Conservation (phyloP, 805 yeast genomes). For the Wickerhamomyces hampshirensis region DNA sequence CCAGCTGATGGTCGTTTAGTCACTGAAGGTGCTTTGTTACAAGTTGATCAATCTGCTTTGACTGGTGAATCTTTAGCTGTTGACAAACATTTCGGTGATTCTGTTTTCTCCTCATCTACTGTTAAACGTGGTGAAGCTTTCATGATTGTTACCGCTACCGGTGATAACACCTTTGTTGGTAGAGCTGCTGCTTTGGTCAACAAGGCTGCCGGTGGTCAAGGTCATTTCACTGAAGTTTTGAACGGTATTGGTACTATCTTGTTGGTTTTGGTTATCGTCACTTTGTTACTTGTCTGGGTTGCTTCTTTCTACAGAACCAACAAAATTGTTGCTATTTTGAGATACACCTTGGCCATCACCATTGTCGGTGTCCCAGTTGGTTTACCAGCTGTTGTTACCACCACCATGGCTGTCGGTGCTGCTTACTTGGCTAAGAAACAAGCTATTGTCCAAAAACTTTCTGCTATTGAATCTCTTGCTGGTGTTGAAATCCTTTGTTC, state of each 20-base stretch:
- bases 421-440: slow-evolving; percentile 96
- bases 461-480: slow-evolving; percentile 95
- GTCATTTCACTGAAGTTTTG: slow-evolving; percentile 96
- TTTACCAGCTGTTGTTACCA: slow-evolving; percentile 97
- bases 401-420: slow-evolving; percentile 99
- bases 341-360: slow-evolving; percentile 93
- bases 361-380: slow-evolving; percentile 98
- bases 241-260: slow-evolving; percentile 95
- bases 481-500: slow-evolving; percentile 98
- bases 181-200: slow-evolving; percentile 95
- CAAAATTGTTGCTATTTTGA: slow-evolving; percentile 79
- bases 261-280: slow-evolving; percentile 81
- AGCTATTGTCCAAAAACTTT: slow-evolving; percentile 94
- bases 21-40: slow-evolving; percentile 79
- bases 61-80: slow-evolving; percentile 98
- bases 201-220: slow-evolving; percentile 88
- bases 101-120: slow-evolving; percentile 86
- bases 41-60: slow-evolving; percentile 93
- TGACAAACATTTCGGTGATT: slow-evolving; percentile 86
- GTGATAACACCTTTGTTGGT: slow-evolving; percentile 94
- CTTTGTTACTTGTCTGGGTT: slow-evolving; percentile 86
- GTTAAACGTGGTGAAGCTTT: slow-evolving; percentile 94
- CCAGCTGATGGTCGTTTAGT: slow-evolving; percentile 92
- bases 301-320: slow-evolving; percentile 93
- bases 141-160: slow-evolving; percentile 92